phyloP scores from a whole-genome alignment of 768 basidiomycete genomes.

The Trametopsis cervina region DNA sequence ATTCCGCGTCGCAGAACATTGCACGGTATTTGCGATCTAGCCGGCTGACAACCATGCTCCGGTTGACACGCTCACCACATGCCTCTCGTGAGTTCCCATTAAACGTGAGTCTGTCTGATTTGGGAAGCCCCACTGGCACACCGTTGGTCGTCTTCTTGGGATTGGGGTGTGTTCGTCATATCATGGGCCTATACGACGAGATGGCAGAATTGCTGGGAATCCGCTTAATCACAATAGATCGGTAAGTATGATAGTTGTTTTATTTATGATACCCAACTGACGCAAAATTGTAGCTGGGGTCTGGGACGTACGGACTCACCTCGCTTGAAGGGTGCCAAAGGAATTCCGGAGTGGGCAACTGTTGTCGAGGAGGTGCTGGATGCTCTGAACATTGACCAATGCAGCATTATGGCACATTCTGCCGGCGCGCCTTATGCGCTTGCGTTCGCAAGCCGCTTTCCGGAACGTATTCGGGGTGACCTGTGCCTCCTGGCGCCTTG shows the following conservation, averaged over 20 bases:
- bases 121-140: slow-evolving; percentile 78
- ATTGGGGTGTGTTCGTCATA: slow-evolving; percentile 87
- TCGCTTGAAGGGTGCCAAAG: slow-evolving; percentile 59
- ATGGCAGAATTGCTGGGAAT: slow-evolving; percentile 85
- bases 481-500: slow-evolving; percentile 91
- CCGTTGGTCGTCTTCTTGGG: slow-evolving; percentile 92
- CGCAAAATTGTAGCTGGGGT: slow-evolving; percentile 64
- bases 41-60: slow-evolving; percentile 75
- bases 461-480: slow-evolving; percentile 73
- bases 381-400: slow-evolving; percentile 64
- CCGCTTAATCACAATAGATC: slow-evolving; percentile 89
- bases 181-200: slow-evolving; percentile 94
- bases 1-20: slow-evolving; percentile 57
- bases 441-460: slow-evolving; percentile 73
- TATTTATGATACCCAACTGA: neutral
- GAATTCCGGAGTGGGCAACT: slow-evolving; percentile 84
- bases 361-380: slow-evolving; percentile 91
- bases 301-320: slow-evolving; percentile 77
- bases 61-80: slow-evolving; percentile 73
- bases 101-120: slow-evolving; percentile 87
- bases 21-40: slow-evolving; percentile 86
- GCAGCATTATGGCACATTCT: slow-evolving; percentile 91
- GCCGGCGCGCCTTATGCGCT: slow-evolving; percentile 94
- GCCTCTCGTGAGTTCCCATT: slow-evolving; percentile 68
- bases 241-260: slow-evolving; percentile 36